Conservation (phyloP, 1,284 basidiomycete species). For the Apiotrichum veenhuisii region DNA sequence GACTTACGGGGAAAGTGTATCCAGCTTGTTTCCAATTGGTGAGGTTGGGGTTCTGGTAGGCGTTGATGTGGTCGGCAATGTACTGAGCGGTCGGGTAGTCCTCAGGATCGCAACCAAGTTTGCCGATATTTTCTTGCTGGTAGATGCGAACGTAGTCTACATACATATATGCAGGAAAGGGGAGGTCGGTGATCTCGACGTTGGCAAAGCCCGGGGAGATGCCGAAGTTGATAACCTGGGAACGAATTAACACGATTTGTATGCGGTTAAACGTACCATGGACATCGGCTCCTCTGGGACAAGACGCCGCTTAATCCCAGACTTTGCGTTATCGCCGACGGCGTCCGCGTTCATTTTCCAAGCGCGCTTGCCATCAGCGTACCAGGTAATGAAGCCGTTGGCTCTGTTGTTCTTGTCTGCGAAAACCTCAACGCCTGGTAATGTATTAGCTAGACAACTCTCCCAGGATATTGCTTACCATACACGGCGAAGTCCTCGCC, state of each 20-base stretch:
- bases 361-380: conserved; percentile 59
- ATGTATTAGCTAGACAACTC: not conserved
- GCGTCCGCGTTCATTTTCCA: conserved; percentile 73
- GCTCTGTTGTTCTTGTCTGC: conserved; percentile 57
- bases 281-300: conserved; percentile 81
- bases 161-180: conserved; percentile 61
- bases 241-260: conserved; percentile 28
- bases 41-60: conserved; percentile 41
- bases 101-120: conserved; percentile 76
- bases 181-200: conserved; percentile 63
- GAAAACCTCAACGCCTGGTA: conserved; percentile 62
- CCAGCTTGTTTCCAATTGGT: conserved; percentile 38
- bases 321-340: conserved; percentile 63
- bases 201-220: conserved; percentile 46
- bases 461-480: conserved; percentile 50
- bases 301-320: conserved; percentile 67
- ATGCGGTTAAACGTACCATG: conserved; percentile 27
- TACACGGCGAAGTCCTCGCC: conserved; percentile 45
- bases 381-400: conserved; percentile 70
- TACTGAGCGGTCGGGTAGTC: conserved; percentile 66
- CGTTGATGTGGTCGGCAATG: conserved; percentile 36
- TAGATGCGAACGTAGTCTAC: conserved; percentile 84
- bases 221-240: conserved; percentile 73
- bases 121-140: conserved; percentile 59
- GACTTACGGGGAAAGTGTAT: conserved; percentile 38